Percentiles rank a stretch among this genome's conserved stretches.
Conservation (phyloP, 768 basidiomycete species). For the Mycena galericulata region DNA sequence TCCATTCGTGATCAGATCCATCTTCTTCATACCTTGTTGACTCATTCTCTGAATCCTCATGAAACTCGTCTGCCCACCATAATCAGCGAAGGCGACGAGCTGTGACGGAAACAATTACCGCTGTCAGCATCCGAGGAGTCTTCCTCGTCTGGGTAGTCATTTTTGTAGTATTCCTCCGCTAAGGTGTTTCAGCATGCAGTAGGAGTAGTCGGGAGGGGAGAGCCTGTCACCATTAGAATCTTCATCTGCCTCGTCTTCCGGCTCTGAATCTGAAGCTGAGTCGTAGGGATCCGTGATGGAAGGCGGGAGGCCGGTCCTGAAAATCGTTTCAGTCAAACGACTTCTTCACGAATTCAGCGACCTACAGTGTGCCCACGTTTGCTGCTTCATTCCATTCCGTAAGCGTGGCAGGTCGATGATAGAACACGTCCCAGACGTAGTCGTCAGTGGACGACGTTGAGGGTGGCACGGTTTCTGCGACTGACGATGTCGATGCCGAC, state of each 20-base stretch:
- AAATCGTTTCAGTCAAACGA: conserved; percentile 3
- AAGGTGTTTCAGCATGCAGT: neutral
- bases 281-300: conserved; percentile 67
- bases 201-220: neutral
- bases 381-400: conserved; percentile 70
- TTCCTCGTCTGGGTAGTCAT: conserved; percentile 86
- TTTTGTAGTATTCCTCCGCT: conserved; percentile 87
- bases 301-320: conserved; percentile 74
- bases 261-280: conserved; percentile 72
- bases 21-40: conserved; percentile 20
- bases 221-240: conserved; percentile 83
- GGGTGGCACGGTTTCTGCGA: neutral
- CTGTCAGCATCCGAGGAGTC: conserved; percentile 52
- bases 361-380: conserved; percentile 75
- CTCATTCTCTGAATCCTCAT: conserved; percentile 29
- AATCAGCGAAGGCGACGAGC: too few relatives aligned
- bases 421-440: conserved; percentile 90
- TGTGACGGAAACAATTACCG: too few relatives aligned
- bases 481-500: conserved; percentile 25
- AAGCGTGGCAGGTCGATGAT: conserved; percentile 71
- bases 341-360: conserved; percentile 20
- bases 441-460: conserved; percentile 53
- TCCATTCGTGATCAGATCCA: conserved; percentile 35
- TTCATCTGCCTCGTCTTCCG: conserved; percentile 83
- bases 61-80: conserved; percentile 76